Evolutionary conservation across 768 basidiomycete species (phyloP).

Genomic region (Serendipita sp.): DNA sequence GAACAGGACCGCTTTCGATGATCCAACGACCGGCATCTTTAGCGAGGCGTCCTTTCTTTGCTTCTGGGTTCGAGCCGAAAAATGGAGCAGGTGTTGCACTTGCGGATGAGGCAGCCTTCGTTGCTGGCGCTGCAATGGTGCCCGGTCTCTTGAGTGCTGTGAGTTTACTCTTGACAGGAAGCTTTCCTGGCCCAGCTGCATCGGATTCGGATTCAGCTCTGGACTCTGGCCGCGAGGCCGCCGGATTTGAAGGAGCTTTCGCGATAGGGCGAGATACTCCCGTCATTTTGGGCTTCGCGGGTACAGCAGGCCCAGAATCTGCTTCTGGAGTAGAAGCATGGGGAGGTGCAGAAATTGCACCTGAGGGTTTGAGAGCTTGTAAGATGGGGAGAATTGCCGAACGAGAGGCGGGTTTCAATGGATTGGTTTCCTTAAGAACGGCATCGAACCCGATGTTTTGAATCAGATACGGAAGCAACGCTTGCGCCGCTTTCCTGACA

Average conservation of each 20-base stretch:
- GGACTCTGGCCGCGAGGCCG: slow-evolving; percentile 13
- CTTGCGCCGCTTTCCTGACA: slow-evolving; percentile 81
- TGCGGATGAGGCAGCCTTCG: slow-evolving; percentile 25
- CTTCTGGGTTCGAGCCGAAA: slow-evolving; percentile 38
- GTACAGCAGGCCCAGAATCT: slow-evolving; percentile 18
- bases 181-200: neutral
- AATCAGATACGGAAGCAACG: slow-evolving; percentile 63
- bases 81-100: slow-evolving; percentile 30
- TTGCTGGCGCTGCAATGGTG: slow-evolving; percentile 21
- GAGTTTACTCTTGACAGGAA: slow-evolving; percentile 3
- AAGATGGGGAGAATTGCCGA: slow-evolving; percentile 73
- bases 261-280: slow-evolving; percentile 17
- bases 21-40: slow-evolving; percentile 76
- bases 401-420: slow-evolving; percentile 83
- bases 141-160: slow-evolving; percentile 19
- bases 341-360: slow-evolving; percentile 12
- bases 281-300: slow-evolving; percentile 5
- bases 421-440: slow-evolving; percentile 71
- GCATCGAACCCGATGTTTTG: slow-evolving; percentile 62
- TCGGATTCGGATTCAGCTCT: slow-evolving; percentile 2
- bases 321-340: slow-evolving; percentile 19
- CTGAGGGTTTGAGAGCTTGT: slow-evolving; percentile 50
- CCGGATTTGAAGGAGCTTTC: slow-evolving; percentile 9
- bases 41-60: slow-evolving; percentile 47
- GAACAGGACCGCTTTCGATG: slow-evolving; percentile 67